Evolutionary conservation across 768 basidiomycete species (phyloP), one percentile per base, ranked within the genome.

Genomic region (Xerocomus potaroensis): DNA sequence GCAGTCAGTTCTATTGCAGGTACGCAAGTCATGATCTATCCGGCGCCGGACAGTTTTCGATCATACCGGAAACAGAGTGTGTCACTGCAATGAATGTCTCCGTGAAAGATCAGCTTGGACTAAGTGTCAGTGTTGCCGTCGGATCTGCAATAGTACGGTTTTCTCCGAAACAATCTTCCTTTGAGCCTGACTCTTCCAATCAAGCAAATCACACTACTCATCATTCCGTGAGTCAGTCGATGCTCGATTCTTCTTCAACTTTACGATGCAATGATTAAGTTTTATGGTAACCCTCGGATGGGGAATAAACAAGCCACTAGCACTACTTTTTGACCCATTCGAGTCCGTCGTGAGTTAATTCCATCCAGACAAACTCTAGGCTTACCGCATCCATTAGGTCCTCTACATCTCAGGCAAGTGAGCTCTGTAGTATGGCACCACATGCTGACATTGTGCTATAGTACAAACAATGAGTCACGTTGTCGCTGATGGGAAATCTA

Each of bases 81-180:
- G 80, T 92, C 45, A 94, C 88, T 6, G 91, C 91, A 10, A 78
- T 96, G 51, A 90, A 84, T 30, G 88, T 90, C n/a, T 91, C 92
- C 0, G 84, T 89, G 41, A 83, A 85, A 66, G 81, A 84, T 58
- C 87, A 90, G 61, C 72, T 94, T 33, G 83, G 86, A 43, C 75
- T 94, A 15, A 88, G 87, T 48, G 78, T 93, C 48, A 86, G 87
- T 36, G 87, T 93, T 16, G 87, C 91, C 15, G 84, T 91, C 32
- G 85, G 88, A 21, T 84, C 84, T 15, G 81, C 83, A 14, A 82
- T 87, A 53, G 83, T 86, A 50, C 55, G 82, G 72, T 53, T 29
- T 26, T 29, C 16, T 31, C 8, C 10, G 5, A 32, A 40, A 47
- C 16, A 40, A 23, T 7, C 8, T 36, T 33, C n/a, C 46, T 39